phyloP scores from a whole-genome alignment of 768 basidiomycete species.

The Tephrocybe sp. region DNA sequence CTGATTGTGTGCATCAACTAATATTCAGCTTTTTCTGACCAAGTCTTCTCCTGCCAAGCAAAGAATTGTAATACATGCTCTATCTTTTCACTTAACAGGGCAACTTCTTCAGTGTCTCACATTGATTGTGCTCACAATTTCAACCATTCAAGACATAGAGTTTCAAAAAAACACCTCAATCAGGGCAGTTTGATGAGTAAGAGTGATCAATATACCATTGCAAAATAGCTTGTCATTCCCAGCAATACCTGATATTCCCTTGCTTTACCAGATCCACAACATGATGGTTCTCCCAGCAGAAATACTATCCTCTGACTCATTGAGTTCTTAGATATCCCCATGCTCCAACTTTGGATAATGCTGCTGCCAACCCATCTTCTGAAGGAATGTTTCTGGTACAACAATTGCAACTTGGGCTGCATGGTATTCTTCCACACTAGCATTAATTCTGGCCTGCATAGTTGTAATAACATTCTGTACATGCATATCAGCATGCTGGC shows the following conservation, averaged over 20 bases:
- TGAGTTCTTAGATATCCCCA: slow-evolving; percentile 1
- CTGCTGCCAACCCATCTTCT: background rate
- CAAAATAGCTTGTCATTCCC: background rate
- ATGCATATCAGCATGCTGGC: slow-evolving; percentile 10
- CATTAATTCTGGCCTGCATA: background rate
- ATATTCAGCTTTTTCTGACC: background rate
- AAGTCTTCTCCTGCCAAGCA: background rate
- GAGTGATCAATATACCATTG: slow-evolving; percentile 2
- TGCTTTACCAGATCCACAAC: slow-evolving; percentile 14
- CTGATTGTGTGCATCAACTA: background rate
- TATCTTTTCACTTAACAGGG: slow-evolving; percentile 8
- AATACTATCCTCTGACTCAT: background rate
- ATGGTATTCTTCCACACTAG: slow-evolving; percentile 3
- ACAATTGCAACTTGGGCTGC: background rate
- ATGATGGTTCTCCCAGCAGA: slow-evolving; percentile 8
- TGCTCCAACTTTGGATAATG: background rate
- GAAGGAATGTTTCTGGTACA: background rate
- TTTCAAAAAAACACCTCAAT: background rate
- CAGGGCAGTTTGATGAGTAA: background rate
- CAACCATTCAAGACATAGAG: slow-evolving; percentile 14
- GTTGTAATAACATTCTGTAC: background rate
- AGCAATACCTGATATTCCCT: background rate
- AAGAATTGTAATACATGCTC: background rate
- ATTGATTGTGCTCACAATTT: slow-evolving; percentile 8
- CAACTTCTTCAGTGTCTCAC: slow-evolving; percentile 7